Conservation (phyloP, 2,329 filamentous ascomycete genomes). For the Cytospora piceae region DNA sequence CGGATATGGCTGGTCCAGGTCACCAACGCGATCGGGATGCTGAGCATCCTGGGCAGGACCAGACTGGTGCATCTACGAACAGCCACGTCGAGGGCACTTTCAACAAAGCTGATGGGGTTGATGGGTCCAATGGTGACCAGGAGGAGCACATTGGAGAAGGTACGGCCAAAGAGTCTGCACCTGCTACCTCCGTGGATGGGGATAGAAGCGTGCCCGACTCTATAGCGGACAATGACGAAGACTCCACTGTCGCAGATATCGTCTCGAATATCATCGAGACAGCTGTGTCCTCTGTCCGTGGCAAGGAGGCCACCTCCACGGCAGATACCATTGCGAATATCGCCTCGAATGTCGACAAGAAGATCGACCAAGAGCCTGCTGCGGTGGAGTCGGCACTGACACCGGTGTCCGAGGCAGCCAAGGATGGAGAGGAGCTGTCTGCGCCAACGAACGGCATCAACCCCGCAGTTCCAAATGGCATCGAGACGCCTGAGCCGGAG, state of each 20-base stretch:
- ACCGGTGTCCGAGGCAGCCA: slow-evolving; percentile 21
- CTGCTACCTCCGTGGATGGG: slow-evolving; percentile 1
- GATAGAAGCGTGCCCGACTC: no score
- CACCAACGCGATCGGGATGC: not conserved
- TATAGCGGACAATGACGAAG: not conserved
- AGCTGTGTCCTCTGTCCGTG: not conserved
- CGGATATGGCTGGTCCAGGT: not conserved
- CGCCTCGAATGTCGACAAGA: slow-evolving; percentile 14
- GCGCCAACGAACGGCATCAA: slow-evolving; percentile 4
- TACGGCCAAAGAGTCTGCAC: not conserved
- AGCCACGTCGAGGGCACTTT: not conserved
- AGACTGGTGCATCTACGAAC: not conserved
- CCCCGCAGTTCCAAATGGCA: slow-evolving; percentile 7
- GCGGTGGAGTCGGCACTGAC: slow-evolving; percentile 26
- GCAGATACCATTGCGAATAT: slow-evolving; percentile 9
- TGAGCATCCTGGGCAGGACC: not conserved
- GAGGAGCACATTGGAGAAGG: not conserved
- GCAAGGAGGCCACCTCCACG: slow-evolving; percentile 13
- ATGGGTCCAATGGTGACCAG: not conserved
- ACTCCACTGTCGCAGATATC: slow-evolving; percentile 10
- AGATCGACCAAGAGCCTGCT: slow-evolving; percentile 18
- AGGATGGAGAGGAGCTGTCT: slow-evolving; percentile 17
- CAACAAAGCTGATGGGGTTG: not conserved
- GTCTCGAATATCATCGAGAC: slow-evolving; percentile 12
- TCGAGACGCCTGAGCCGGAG: slow-evolving; percentile 23